Conservation (phyloP, 2,329 filamentous ascomycete genomes). For the Ophiostoma australiae region DNA sequence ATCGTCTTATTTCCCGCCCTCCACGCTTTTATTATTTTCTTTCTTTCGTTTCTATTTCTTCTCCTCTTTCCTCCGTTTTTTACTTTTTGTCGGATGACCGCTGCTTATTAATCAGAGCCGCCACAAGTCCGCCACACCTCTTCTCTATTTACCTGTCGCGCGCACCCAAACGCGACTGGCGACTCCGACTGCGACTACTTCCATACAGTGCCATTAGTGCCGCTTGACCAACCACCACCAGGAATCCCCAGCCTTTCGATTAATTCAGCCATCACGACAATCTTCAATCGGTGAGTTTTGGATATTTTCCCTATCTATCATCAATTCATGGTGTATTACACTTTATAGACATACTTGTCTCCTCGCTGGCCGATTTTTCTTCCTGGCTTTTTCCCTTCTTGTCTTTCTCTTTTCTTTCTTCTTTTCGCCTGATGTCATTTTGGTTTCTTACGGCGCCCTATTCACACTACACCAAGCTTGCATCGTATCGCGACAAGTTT, state of each 20-base stretch:
- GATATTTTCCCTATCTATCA: not conserved
- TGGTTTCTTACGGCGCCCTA: not conserved
- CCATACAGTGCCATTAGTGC: constrained; percentile 7
- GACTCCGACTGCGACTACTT: not conserved
- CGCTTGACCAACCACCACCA: constrained; percentile 13
- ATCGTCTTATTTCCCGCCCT: constrained; percentile 23
- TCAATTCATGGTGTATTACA: not conserved
- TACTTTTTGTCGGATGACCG: constrained; percentile 6
- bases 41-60: constrained; percentile 30
- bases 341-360: constrained; percentile 15
- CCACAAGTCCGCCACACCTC: not conserved
- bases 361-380: constrained; percentile 27
- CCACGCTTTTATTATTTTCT: constrained; percentile 25
- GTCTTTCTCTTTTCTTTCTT: constrained; percentile 10
- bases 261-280: constrained; percentile 2
- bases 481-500: not conserved
- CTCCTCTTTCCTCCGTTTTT: constrained; percentile 31
- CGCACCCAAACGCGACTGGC: constrained; percentile 1
- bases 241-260: constrained; percentile 16
- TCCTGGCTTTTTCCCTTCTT: not conserved
- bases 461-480: not conserved
- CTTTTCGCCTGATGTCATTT: constrained; percentile 15
- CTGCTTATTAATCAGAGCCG: constrained; percentile 13
- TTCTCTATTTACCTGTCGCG: not conserved
- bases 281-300: not conserved